Evolutionary conservation across 192 early-diverging fungal species (phyloP).

Genomic region (Entomortierella chlamydospora): DNA sequence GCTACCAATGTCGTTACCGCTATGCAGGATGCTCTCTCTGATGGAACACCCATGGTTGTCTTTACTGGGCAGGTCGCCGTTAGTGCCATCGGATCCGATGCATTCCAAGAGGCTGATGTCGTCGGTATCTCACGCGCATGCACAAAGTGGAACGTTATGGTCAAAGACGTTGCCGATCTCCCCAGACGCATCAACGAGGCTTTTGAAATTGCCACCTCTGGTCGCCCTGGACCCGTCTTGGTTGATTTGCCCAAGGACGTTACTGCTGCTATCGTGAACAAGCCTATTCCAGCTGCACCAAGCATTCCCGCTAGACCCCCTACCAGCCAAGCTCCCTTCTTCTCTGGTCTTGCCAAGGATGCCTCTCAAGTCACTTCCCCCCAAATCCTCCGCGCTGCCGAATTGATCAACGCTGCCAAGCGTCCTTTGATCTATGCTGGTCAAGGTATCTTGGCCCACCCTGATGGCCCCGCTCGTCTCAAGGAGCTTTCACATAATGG

Average conservation of each 20-base stretch:
- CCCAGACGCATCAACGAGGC: slow-evolving; percentile 98
- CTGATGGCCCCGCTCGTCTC: slow-evolving; percentile 85
- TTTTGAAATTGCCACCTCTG: slow-evolving; percentile 95
- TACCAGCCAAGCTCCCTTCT: slow-evolving; percentile 56
- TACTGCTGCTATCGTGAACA: slow-evolving; percentile 88
- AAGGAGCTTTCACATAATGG: slow-evolving; percentile 86
- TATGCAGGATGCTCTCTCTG: slow-evolving; percentile 95
- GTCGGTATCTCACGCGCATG: slow-evolving; percentile 95
- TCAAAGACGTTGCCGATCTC: slow-evolving; percentile 94
- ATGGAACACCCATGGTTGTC: slow-evolving; percentile 96
- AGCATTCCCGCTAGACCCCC: slow-evolving; percentile 80
- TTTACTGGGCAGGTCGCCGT: slow-evolving; percentile 96
- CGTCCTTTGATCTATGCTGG: slow-evolving; percentile 96
- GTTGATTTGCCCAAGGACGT: slow-evolving; percentile 99
- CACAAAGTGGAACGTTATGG: slow-evolving; percentile 99
- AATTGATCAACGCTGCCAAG: slow-evolving; percentile 88
- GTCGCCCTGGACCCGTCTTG: slow-evolving; percentile 96
- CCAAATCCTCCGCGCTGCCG: slow-evolving; percentile 74
- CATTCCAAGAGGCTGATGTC: slow-evolving; percentile 99
- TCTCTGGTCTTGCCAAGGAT: slow-evolving; percentile 44
- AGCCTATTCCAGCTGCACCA: slow-evolving; percentile 81
- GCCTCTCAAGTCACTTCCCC: slow-evolving; percentile 63
- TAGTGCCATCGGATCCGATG: slow-evolving; percentile 91
- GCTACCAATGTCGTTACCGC: slow-evolving; percentile 98
- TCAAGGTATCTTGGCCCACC: slow-evolving; percentile 86